Percentiles rank a stretch among this genome's conserved stretches.
Conservation (phyloP, 257 asterid species). For the Asclepias syriaca region DNA sequence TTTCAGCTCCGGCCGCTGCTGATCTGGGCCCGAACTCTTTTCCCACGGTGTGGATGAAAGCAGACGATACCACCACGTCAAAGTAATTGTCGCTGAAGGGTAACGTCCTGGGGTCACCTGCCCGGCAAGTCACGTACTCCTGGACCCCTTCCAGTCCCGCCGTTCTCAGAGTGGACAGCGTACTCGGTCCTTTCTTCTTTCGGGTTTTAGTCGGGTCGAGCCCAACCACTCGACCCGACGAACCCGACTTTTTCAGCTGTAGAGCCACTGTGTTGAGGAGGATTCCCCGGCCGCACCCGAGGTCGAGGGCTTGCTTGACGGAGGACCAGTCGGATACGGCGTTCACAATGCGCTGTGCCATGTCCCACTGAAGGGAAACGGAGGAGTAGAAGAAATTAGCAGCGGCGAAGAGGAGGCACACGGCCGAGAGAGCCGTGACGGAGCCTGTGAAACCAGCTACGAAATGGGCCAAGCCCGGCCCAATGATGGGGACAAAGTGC, state of each 20-base stretch:
- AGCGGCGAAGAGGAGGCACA: conserved; percentile 83
- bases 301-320: conserved; percentile 81
- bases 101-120: conserved; percentile 77
- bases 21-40: conserved; percentile 73
- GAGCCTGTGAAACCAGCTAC: conserved; percentile 84
- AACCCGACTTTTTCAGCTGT: conserved; percentile 86
- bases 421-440: conserved; percentile 80
- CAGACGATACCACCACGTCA: conserved; percentile 96
- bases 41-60: conserved; percentile 84
- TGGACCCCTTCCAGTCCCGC: conserved; percentile 90
- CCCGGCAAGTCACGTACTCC: conserved; percentile 92
- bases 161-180: conserved; percentile 57
- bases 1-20: conserved; percentile 84
- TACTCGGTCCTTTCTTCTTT: conserved; percentile 12
- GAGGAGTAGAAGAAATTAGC: conserved; percentile 80
- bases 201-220: conserved; percentile 41
- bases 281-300: conserved; percentile 93
- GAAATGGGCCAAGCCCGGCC: conserved; percentile 72
- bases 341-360: conserved; percentile 88
- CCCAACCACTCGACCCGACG: conserved; percentile 93
- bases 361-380: conserved; percentile 81
- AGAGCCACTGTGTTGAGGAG: conserved; percentile 86
- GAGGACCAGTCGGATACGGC: conserved; percentile 80
- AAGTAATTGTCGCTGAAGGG: conserved; percentile 78
- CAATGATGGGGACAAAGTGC: conserved; percentile 37